Evolutionary conservation across 441 rosid genomes (phyloP), one percentile per base, ranked within the genome.

Genomic region (Pelargonium cotyledonis): DNA sequence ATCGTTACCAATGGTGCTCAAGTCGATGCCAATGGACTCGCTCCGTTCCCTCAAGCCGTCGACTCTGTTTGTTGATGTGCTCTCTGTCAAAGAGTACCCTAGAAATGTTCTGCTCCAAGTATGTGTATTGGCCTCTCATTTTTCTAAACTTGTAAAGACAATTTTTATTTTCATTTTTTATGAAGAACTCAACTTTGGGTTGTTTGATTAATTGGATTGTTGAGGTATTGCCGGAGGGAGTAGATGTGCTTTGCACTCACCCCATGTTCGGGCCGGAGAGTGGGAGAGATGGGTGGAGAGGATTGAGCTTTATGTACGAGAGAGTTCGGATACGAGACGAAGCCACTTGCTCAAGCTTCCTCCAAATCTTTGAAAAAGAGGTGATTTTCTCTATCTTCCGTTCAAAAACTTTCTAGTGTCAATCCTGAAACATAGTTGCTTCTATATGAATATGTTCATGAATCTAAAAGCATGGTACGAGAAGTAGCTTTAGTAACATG

Each of bases 181-280:
- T 2, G 3, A 26, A 26, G 31, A 26, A 26, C 31, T 26, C 0
- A 26, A 2, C 1, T 26, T 26, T 26, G 31, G 31, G 31, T 26
- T 26, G 31, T 26, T 11, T 44, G 49, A 8, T 44, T 6, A 1
- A 1, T 44, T 11, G 49, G 49, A 8, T 70, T 63, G n/a, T 19
- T 31, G 23, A 86, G 89, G 81, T 82, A 31, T 68, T 87, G 68
- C 89, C 89, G 5, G 83, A 78, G 68, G 78, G 78, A n/a, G 60
- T 70, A 4, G 89, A 87, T 58, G 71, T 87, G 72, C 77, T 87
- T 23, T 87, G 91, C 62, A 85, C 88, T 21, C 91, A 85, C 67
- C 91, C 89, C 0, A 83, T 87, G 89, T 87, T 87, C 38, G 91
- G 91, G 9, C 89, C 91, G 6, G 83, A 83, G 15, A 87, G 91